These are phyloP conservation scores for Penicillium steckii DNA, from an alignment of 495 filamentous ascomycete species.

Conservation along the genomic window DNA sequence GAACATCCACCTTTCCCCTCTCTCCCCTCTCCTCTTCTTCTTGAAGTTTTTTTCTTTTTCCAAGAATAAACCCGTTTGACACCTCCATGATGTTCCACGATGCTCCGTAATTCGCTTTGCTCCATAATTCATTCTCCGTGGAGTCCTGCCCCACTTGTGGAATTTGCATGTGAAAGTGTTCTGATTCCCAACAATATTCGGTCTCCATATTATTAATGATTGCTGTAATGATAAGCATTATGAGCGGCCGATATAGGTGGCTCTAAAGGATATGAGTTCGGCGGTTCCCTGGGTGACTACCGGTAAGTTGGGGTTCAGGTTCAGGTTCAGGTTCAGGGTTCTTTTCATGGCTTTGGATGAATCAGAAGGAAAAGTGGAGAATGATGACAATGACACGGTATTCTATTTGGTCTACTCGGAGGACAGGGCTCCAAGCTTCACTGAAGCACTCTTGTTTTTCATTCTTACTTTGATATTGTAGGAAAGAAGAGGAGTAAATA, in stretches of 20 bases:
- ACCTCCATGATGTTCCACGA: not conserved
- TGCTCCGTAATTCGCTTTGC: conserved; percentile 1
- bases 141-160: conserved; percentile 8
- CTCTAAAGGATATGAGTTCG: not conserved
- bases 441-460: no score
- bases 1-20: no score
- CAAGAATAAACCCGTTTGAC: no score
- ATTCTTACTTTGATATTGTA: no score
- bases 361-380: not conserved
- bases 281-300: no score
- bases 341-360: no score
- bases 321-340: no score
- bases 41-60: no score
- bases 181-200: conserved; percentile 12
- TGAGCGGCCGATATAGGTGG: not conserved
- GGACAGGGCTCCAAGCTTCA: not conserved
- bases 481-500: no score
- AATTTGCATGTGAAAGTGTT: conserved; percentile 17
- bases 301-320: no score
- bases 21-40: no score
- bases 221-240: not conserved
- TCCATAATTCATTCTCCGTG: conserved; percentile 4
- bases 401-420: not conserved
- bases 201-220: not conserved
- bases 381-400: no score